Base-by-base conservation (phyloP, 257 asterid species). In the Pogostemon cablin region DNA sequence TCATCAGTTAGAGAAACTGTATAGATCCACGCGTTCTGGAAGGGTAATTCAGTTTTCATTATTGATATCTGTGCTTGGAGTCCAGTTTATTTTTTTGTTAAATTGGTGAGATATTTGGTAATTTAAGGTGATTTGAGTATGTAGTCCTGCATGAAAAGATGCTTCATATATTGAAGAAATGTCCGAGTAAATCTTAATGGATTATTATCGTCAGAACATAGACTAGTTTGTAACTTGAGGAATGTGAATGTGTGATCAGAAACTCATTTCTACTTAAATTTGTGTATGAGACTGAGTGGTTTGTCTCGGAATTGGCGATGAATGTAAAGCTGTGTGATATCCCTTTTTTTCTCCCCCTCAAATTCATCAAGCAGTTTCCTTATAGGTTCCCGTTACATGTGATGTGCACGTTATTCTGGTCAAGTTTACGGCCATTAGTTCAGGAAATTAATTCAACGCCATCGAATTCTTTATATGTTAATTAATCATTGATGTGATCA, bases 1-100 rank as follows among this genome's bases (percentile, higher is more conserved):
- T 83, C 95, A 89, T 1, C 96, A 86, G 38, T 76, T 95, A 79
- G 96, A 95, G 73, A 95, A 91, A 78, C 62, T 95, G 70, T 95
- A 95, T 78, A 80, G 90, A 81, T 86, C 99, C 67, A 95, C 99
- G 71, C 95, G 98, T 37, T 74, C 86, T 42, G 97, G 95, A 76
- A 86, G 93, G 96, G 99, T 95, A 83, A 87, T 52, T 43, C 42
- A 78, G 0, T 58, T 39, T 10, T 64, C 34, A 38, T 25, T 65
- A 62, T 34, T 66, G 52, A 10, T 47, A 1, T 67, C 1, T 38
- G 41, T 59, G 44, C 54, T 64, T 2, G 47, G 20, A 10, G 43
- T 78, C 40, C 12, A 15, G 17, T 66, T 53, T 44, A 17, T 25
- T 48, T 69, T 10, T 46, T 53, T 50, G 38, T 47, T 62, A 7